These are phyloP conservation scores for Arabidopsis arenosa DNA, from an alignment of 345 rosid genomes.

Conservation along the genomic window DNA sequence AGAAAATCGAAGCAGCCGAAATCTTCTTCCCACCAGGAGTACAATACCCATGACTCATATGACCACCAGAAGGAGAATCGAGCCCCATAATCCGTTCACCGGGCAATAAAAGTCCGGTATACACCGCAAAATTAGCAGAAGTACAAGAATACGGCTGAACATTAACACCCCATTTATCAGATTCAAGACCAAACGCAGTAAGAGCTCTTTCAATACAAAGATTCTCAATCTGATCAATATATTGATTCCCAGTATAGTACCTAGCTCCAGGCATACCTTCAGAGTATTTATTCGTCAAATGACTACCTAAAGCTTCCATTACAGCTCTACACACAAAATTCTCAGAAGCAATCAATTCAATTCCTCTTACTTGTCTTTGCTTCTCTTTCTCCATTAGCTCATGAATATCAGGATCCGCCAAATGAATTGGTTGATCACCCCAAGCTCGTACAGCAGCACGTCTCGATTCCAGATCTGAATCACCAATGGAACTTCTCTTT, in stretches of 20 bases:
- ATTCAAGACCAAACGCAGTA: constrained; percentile 73
- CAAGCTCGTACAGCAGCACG: constrained; percentile 65
- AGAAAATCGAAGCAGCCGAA: constrained; percentile 88
- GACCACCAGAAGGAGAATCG: constrained; percentile 96
- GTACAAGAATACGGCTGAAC: constrained; percentile 97
- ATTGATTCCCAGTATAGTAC: constrained; percentile 83
- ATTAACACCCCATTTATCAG: constrained; percentile 91
- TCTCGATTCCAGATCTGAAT: constrained; percentile 59
- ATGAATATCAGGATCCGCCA: constrained; percentile 74
- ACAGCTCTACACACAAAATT: constrained; percentile 87
- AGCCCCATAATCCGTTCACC: constrained; percentile 97
- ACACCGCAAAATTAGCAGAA: constrained; percentile 92
- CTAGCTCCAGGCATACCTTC: constrained; percentile 92
- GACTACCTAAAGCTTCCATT: constrained; percentile 93
- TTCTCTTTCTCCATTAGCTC: constrained; percentile 91
- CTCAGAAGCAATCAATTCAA: constrained; percentile 89
- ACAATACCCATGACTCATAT: constrained; percentile 89
- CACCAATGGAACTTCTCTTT: constrained; percentile 47
- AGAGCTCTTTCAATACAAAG: constrained; percentile 80
- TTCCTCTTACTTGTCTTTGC: constrained; percentile 71
- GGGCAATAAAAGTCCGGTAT: constrained; percentile 76
- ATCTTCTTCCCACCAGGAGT: constrained; percentile 91
- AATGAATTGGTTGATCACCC: constrained; percentile 74
- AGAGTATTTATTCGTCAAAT: constrained; percentile 87
- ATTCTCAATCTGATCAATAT: constrained; percentile 82